phyloP scores from a whole-genome alignment of 1,284 basidiomycete species.

The Microbotryum violaceum region DNA sequence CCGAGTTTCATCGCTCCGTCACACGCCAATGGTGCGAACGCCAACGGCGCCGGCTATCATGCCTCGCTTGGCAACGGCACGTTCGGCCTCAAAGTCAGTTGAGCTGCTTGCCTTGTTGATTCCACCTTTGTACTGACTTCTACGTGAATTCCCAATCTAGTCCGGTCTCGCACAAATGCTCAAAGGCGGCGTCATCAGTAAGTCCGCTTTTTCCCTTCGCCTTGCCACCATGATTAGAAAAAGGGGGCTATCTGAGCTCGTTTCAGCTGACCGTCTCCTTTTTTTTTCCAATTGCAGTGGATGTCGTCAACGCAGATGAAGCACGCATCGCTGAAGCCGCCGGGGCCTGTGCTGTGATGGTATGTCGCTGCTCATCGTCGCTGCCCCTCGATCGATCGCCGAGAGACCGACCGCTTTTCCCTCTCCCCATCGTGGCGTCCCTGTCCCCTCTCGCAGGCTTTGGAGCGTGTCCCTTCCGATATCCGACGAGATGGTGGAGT shows the following conservation, averaged over 20 bases:
- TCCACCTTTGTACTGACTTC: not conserved
- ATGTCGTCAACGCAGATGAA: constrained; percentile 65
- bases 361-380: constrained; percentile 37
- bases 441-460: constrained; percentile 30
- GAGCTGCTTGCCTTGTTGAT: not conserved
- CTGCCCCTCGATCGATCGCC: constrained; percentile 2
- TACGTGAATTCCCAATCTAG: constrained; percentile 1
- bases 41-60: constrained; percentile 1
- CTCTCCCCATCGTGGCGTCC: not conserved
- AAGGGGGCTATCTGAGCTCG: constrained; percentile 56
- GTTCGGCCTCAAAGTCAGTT: constrained; percentile 32
- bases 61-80: constrained; percentile 19
- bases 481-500: constrained; percentile 86
- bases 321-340: constrained; percentile 96
- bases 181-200: constrained; percentile 76
- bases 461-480: constrained; percentile 89
- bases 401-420: not conserved
- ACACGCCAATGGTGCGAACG: not conserved
- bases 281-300: constrained; percentile 17
- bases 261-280: not conserved
- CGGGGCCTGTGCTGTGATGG: constrained; percentile 97
- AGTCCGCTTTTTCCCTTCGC: not conserved
- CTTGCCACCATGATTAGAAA: too few species aligned
- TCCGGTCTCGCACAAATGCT: constrained; percentile 75
- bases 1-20: not conserved